Evolutionary conservation across 2,329 filamentous ascomycete species (phyloP).

Genomic region (Ophiosphaerella herpotricha): DNA sequence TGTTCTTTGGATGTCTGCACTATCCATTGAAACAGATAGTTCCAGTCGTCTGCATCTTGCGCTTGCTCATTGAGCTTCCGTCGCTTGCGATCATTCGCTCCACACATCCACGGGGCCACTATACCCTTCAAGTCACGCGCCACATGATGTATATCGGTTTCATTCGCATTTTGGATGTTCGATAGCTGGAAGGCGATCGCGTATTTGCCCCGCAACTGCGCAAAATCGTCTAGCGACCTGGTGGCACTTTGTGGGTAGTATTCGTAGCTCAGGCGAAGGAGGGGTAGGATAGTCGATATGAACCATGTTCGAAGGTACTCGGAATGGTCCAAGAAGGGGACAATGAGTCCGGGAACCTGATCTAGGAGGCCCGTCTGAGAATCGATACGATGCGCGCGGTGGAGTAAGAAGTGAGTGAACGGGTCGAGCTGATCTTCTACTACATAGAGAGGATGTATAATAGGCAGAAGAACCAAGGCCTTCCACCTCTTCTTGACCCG

Average conservation of each 20-base stretch:
- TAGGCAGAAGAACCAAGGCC: slow-evolving; percentile 66
- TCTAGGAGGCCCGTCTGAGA: slow-evolving; percentile 71
- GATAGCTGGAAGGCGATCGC: slow-evolving; percentile 65
- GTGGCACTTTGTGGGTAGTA: slow-evolving; percentile 64
- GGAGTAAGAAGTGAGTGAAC: slow-evolving; percentile 68
- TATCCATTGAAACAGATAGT: slow-evolving; percentile 71
- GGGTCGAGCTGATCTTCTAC: slow-evolving; percentile 58
- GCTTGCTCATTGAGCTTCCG: slow-evolving; percentile 48
- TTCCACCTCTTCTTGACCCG: slow-evolving; percentile 67
- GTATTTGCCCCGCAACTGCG: slow-evolving; percentile 61
- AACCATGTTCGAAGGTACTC: slow-evolving; percentile 69
- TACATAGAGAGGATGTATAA: slow-evolving; percentile 57
- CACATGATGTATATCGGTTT: slow-evolving; percentile 42
- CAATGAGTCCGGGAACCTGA: slow-evolving; percentile 69
- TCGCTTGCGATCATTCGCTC: slow-evolving; percentile 63
- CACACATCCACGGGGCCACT: slow-evolving; percentile 75
- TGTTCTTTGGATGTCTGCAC: slow-evolving; percentile 61
- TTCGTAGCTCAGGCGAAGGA: slow-evolving; percentile 70
- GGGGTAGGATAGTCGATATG: slow-evolving; percentile 69
- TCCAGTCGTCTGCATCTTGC: slow-evolving; percentile 61
- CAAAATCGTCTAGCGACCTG: slow-evolving; percentile 66
- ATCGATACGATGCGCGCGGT: slow-evolving; percentile 71
- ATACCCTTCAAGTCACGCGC: slow-evolving; percentile 70
- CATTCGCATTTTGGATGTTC: slow-evolving; percentile 21
- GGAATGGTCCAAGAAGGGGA: slow-evolving; percentile 68